A percentile compares a stretch with the other conserved stretches of the same genome.
These are phyloP conservation scores for Pelargonium citronellum DNA, from an alignment of 441 rosid genomes.

Conservation along the genomic window DNA sequence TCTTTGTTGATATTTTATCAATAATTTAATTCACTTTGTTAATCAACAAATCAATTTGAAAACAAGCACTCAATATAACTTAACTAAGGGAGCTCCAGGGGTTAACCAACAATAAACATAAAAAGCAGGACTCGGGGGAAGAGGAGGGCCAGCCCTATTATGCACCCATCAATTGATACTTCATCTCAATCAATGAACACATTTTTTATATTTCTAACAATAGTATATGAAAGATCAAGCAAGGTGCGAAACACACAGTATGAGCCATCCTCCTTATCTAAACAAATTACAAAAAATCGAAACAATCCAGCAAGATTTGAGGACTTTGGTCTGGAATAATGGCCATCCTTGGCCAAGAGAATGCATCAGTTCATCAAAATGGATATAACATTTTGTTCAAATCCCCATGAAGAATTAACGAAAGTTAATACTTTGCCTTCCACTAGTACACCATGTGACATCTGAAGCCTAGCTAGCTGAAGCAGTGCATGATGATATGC, in stretches of 20 bases:
- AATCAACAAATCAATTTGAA: background rate
- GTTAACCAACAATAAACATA: background rate
- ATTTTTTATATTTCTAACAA: background rate
- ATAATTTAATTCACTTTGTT: background rate
- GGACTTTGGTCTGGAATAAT: background rate
- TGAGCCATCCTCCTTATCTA: background rate
- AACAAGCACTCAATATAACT: background rate
- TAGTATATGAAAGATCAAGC: too few relatives aligned
- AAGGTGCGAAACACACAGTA: background rate
- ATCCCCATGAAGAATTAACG: background rate
- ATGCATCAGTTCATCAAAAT: background rate
- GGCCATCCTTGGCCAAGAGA: background rate
- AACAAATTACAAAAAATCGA: background rate
- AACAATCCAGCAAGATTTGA: background rate
- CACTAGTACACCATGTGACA: background rate
- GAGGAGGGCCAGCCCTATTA: background rate
- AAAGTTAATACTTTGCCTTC: background rate
- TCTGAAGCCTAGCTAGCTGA: background rate
- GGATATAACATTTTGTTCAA: background rate
- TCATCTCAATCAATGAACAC: background rate
- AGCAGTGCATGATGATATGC: slow-evolving; percentile 1
- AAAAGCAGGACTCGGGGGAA: background rate
- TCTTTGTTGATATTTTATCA: background rate
- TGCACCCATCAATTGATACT: background rate
- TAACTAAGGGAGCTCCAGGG: background rate